These are phyloP conservation scores for Sungouiozyma intestinalis DNA, from an alignment of 805 yeast genomes.

Conservation along the genomic window DNA sequence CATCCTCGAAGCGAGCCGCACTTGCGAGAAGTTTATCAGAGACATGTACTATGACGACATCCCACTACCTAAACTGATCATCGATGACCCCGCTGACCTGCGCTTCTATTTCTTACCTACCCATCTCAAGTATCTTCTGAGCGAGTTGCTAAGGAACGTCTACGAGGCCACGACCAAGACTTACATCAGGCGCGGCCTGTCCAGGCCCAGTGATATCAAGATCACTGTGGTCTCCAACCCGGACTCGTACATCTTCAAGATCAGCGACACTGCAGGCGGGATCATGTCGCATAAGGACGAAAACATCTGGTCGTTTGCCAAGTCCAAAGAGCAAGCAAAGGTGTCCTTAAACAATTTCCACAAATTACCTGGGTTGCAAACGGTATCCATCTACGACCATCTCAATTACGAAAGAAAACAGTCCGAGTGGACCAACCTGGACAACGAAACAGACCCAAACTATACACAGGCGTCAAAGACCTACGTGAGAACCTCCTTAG, in stretches of 20 bases:
- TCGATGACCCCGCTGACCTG: conserved; percentile 63
- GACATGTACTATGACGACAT: conserved; percentile 42
- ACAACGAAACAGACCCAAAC: conserved; percentile 1
- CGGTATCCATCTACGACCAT: conserved; percentile 27
- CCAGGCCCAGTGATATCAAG: conserved; percentile 59
- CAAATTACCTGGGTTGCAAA: conserved; percentile 50
- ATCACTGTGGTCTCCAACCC: conserved; percentile 62
- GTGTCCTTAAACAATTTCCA: conserved; percentile 57
- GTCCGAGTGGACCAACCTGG: conserved; percentile 5
- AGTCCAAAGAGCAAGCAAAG: conserved; percentile 49
- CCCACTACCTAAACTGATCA: conserved; percentile 58
- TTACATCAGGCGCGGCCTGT: conserved; percentile 28
- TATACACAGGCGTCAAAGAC: conserved; percentile 6
- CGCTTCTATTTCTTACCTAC: conserved; percentile 76
- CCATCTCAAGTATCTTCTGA: conserved; percentile 76
- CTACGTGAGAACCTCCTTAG: conserved; percentile 32
- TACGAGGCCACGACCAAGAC: conserved; percentile 66
- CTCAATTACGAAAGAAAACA: not conserved
- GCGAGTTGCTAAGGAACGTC: conserved; percentile 80
- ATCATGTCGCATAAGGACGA: conserved; percentile 38
- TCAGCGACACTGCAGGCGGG: conserved; percentile 91
- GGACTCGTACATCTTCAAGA: conserved; percentile 60
- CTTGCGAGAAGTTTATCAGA: conserved; percentile 42
- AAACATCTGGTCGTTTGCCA: conserved; percentile 82
- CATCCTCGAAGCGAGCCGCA: conserved; percentile 43